These are phyloP conservation scores for Aspergillus arachidicola DNA, from an alignment of 2,329 filamentous ascomycete species.

Conservation along the genomic window DNA sequence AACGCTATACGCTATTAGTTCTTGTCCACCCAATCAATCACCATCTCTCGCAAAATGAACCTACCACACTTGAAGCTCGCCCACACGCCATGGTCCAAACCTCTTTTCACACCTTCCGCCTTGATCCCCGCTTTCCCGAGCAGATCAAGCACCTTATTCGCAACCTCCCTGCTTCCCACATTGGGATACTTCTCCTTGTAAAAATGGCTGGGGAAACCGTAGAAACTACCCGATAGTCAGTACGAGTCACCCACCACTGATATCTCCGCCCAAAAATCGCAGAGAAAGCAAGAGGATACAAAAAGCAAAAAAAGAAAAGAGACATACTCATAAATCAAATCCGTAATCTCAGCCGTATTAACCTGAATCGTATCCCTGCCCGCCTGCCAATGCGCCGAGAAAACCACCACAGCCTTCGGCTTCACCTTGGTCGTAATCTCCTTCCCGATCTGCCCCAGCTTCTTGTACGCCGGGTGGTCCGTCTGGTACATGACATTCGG, in stretches of 20 bases:
- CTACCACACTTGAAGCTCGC: constrained; percentile 62
- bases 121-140: constrained; percentile 62
- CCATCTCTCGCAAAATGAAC: constrained; percentile 18
- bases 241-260: neutral
- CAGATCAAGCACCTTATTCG: constrained; percentile 58
- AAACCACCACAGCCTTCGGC: constrained; percentile 72
- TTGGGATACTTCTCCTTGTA: constrained; percentile 70
- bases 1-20: constrained; percentile 52
- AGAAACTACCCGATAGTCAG: constrained; percentile 54
- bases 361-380: constrained; percentile 59
- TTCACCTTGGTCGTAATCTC: constrained; percentile 72
- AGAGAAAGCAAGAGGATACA: neutral
- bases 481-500: constrained; percentile 71
- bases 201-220: constrained; percentile 70
- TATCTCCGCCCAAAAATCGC: neutral
- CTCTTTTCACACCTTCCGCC: constrained; percentile 62
- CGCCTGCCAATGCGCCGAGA: constrained; percentile 78
- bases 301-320: constrained; percentile 6
- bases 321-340: constrained; percentile 69
- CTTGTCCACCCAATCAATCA: neutral
- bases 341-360: constrained; percentile 65
- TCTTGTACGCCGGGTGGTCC: constrained; percentile 66
- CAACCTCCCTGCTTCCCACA: constrained; percentile 62
- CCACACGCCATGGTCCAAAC: constrained; percentile 76
- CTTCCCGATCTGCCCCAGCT: constrained; percentile 65